Evolutionary conservation across 345 rosid species (phyloP).

Genomic region (Mercurialis annua): DNA sequence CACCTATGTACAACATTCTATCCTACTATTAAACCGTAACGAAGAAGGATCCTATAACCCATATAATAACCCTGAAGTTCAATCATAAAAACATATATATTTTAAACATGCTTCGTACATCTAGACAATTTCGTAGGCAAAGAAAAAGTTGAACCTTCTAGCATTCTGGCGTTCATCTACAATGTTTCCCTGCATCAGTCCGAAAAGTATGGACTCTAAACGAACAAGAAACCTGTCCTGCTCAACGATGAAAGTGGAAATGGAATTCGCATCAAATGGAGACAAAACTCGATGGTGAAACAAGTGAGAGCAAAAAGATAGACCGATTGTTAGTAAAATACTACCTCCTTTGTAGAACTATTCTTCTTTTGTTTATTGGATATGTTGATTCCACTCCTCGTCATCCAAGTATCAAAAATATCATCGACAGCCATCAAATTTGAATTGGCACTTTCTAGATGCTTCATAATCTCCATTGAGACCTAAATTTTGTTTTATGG

Average conservation of each 20-base stretch:
- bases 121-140: background rate
- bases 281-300: background rate
- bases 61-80: no score
- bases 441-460: slow-evolving; percentile 26
- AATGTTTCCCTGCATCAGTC: slow-evolving; percentile 41
- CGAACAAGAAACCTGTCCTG: slow-evolving; percentile 61
- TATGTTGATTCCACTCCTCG: slow-evolving; percentile 45
- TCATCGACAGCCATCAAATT: slow-evolving; percentile 34
- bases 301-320: background rate
- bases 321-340: background rate
- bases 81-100: background rate
- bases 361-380: slow-evolving; percentile 17
- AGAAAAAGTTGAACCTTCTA: slow-evolving; percentile 39
- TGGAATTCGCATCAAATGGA: background rate
- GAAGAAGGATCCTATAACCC: no score
- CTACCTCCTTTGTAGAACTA: slow-evolving; percentile 42
- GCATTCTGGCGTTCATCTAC: slow-evolving; percentile 53
- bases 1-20: no score
- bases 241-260: slow-evolving; percentile 15
- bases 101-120: slow-evolving; percentile 6
- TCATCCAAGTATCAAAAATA: slow-evolving; percentile 66
- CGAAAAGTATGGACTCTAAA: slow-evolving; percentile 62
- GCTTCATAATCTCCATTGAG: slow-evolving; percentile 56
- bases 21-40: no score
- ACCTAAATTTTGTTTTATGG: slow-evolving; percentile 42